Evolutionary conservation across 129 eudicot species (phyloP).

Genomic region (Escallonia rubra): DNA sequence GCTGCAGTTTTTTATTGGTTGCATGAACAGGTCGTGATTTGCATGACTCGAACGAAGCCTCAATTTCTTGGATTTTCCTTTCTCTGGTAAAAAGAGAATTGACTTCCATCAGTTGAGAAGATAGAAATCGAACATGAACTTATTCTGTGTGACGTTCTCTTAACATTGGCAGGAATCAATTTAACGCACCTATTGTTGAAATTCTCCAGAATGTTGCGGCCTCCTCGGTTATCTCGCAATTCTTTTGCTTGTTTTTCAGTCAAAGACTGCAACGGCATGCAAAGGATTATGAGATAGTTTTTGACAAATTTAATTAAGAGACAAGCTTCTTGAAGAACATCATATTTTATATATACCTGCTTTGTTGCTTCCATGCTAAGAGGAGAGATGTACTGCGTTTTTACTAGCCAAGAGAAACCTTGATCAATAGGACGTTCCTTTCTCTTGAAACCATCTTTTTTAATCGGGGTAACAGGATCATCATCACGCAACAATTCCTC

Average conservation of each 20-base stretch:
- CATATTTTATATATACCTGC: conserved; percentile 44
- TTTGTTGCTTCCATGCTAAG: conserved; percentile 73
- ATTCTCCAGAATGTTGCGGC: conserved; percentile 55
- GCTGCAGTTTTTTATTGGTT: conserved; percentile 57
- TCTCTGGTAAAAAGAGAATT: conserved; percentile 38
- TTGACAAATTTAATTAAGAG: neutral
- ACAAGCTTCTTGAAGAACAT: neutral
- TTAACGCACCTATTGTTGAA: conserved; percentile 54
- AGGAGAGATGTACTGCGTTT: conserved; percentile 94
- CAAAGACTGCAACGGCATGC: conserved; percentile 44
- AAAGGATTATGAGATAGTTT: neutral
- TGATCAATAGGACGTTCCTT: conserved; percentile 90
- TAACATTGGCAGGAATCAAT: neutral
- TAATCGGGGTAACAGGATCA: conserved; percentile 62
- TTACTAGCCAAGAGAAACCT: conserved; percentile 97
- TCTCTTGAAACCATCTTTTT: conserved; percentile 70
- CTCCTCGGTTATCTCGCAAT: conserved; percentile 62
- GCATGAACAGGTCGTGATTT: conserved; percentile 82
- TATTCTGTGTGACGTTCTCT: neutral
- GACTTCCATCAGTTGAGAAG: neutral
- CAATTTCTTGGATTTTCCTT: conserved; percentile 70
- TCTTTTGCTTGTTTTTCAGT: conserved; percentile 94
- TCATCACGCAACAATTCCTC: conserved; percentile 80
- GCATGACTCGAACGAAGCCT: conserved; percentile 89
- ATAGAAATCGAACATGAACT: conserved; percentile 4